Evolutionary conservation across 192 early-diverging fungal genomes (phyloP).

Genomic region (Coemansia sp.): DNA sequence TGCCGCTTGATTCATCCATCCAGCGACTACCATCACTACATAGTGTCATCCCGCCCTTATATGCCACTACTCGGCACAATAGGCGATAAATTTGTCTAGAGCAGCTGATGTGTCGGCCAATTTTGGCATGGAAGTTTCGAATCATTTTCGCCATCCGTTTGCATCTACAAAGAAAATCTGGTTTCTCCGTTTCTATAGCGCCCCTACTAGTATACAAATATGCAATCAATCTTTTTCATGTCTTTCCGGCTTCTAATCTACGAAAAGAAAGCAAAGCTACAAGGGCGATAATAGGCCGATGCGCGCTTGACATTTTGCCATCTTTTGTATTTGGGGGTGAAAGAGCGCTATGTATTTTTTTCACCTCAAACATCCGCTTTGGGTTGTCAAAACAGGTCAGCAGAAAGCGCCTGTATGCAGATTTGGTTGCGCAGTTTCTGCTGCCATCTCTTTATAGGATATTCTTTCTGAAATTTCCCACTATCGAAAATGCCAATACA

Average conservation of each 20-base stretch:
- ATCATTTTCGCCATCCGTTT: not conserved
- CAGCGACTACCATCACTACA: not conserved
- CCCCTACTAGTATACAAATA: slow-evolving; percentile 1
- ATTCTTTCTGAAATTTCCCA: not conserved
- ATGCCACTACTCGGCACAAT: not conserved
- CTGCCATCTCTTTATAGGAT: not conserved
- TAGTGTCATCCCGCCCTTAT: not conserved
- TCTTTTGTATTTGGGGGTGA: not conserved
- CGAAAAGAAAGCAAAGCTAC: not conserved
- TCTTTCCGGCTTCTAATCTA: not conserved
- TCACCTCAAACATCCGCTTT: slow-evolving; percentile 8
- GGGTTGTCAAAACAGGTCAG: not conserved
- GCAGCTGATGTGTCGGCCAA: slow-evolving; percentile 9
- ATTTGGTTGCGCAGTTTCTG: not conserved
- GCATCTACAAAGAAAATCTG: slow-evolving; percentile 2
- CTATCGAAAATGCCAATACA: not conserved
- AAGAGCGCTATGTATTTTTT: not conserved
- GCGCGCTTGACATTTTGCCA: not conserved
- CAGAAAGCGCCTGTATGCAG: not conserved
- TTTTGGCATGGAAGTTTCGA: not conserved
- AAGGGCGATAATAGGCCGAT: not conserved
- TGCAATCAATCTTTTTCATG: not conserved
- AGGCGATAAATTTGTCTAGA: not conserved
- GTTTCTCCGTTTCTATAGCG: not conserved
- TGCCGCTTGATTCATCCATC: not conserved